Evolutionary conservation across 805 yeast species (phyloP), one percentile per base, ranked within the genome.

Genomic region (Candida coquimbonensis): DNA sequence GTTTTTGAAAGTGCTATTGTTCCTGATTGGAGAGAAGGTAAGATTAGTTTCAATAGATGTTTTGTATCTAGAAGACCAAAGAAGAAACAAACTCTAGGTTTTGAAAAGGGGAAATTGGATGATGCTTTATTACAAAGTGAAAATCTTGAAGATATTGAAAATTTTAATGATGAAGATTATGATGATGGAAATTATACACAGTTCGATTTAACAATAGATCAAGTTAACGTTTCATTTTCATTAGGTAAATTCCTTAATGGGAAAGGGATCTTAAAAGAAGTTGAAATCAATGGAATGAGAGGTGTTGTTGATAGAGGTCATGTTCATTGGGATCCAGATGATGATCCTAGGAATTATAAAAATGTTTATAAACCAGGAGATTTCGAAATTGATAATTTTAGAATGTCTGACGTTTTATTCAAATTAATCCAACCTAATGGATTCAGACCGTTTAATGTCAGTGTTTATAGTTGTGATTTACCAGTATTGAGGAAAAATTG

Each of bases 121-220:
- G 84, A 75, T 38, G 90, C 91, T 0, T 77, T 77, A 25, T 83
- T 81, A 25, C 74, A 77, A 36, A 39, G 19, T 21, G 42, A 39
- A 24, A 14, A 55, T 3, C 12, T 13, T 49, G 48, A 29, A 38
- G 51, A 43, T 26, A 71, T 65, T 14, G 73, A 66, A 26, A 29
- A 29, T 29, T 21, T 21, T 21, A 9, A 29, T 29, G 31, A 29
- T 29, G 14, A 29, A 29, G 31, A 29, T 29, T 29, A 11, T 9
- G 96, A 85, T 55, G 96, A 89, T 60, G 98, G 97, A 1, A 93
- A 93, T 64, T 93, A 90, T 64, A 91, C 99, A 0, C 99, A 93
- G 62, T 93, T 83, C 62, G 99, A 93, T 63, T 63, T 93, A 36
- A 87, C 95, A 0, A 84, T 93, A 14, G 96, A 91, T 48, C 85